Percentiles rank a stretch among this genome's conserved stretches.
Evolutionary conservation across 2,329 filamentous ascomycete genomes (phyloP).

Genomic region (Raffaelea ambrosiae): DNA sequence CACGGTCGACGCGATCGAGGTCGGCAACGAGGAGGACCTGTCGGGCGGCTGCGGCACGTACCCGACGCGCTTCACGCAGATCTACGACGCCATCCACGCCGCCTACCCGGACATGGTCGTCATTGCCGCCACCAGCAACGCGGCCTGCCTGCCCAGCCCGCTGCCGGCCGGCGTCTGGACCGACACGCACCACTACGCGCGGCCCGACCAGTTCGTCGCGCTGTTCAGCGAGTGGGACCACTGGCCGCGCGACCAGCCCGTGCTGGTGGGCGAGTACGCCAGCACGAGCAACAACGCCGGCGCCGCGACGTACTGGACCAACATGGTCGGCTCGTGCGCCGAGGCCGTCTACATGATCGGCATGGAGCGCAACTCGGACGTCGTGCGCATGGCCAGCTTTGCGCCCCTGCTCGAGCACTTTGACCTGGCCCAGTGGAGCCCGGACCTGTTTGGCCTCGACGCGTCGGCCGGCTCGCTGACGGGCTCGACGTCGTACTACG

Average conservation of each 20-base stretch:
- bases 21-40: constrained; percentile 62
- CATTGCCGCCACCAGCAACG: constrained; percentile 24
- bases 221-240: constrained; percentile 44
- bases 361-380: constrained; percentile 9
- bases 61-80: constrained; percentile 49
- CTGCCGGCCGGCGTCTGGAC: constrained; percentile 14
- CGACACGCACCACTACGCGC: constrained; percentile 30
- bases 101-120: constrained; percentile 18
- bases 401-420: constrained; percentile 5
- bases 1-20: constrained; percentile 51
- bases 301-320: constrained; percentile 35
- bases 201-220: constrained; percentile 39
- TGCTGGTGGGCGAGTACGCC: constrained; percentile 1
- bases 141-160: constrained; percentile 10
- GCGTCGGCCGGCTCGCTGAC: neutral
- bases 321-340: constrained; percentile 1
- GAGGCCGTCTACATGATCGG: constrained; percentile 10
- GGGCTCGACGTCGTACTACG: constrained; percentile 4
- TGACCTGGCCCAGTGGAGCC: constrained; percentile 5
- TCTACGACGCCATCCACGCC: constrained; percentile 45
- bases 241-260: constrained; percentile 11
- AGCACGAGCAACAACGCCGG: constrained; percentile 40
- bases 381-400: constrained; percentile 3
- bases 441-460: constrained; percentile 3
- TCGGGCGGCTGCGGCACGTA: constrained; percentile 40